phyloP scores from a whole-genome alignment of 2,329 filamentous ascomycete genomes.

The Setomelanomma holmii region DNA sequence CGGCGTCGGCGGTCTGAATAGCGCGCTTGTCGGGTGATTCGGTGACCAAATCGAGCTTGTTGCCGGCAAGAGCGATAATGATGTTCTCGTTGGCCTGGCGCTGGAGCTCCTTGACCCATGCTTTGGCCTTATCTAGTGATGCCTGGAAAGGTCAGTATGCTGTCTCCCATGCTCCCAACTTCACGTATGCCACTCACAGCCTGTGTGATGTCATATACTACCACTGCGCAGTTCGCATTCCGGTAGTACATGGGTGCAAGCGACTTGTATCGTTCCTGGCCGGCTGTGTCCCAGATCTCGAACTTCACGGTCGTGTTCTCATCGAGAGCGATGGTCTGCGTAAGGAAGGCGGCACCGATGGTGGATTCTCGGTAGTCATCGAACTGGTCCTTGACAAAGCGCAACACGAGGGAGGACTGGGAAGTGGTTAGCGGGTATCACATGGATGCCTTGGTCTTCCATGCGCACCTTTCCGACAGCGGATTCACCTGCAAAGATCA shows the following conservation, averaged over 20 bases:
- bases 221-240: slow-evolving; percentile 98
- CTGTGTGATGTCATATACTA: slow-evolving; percentile 99
- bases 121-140: slow-evolving; percentile 97
- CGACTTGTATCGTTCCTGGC: slow-evolving; percentile 98
- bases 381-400: slow-evolving; percentile 99
- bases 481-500: slow-evolving; percentile 79
- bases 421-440: slow-evolving; percentile 34
- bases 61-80: slow-evolving; percentile 95
- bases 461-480: slow-evolving; percentile 90
- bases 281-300: slow-evolving; percentile 92
- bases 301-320: slow-evolving; percentile 99
- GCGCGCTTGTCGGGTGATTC: slow-evolving; percentile 96
- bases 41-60: slow-evolving; percentile 90
- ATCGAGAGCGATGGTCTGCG: slow-evolving; percentile 97
- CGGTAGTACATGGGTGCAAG: slow-evolving; percentile 99
- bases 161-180: too few relatives aligned
- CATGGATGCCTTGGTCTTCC: slow-evolving; percentile 33
- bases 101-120: slow-evolving; percentile 98
- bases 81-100: slow-evolving; percentile 99
- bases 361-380: slow-evolving; percentile 98
- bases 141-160: slow-evolving; percentile 63
- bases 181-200: slow-evolving; percentile 83
- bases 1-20: slow-evolving; percentile 85
- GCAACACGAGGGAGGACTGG: slow-evolving; percentile 94
- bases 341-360: slow-evolving; percentile 97